Conservation (phyloP, 805 yeast species). For the Blastobotrys terrestris region DNA sequence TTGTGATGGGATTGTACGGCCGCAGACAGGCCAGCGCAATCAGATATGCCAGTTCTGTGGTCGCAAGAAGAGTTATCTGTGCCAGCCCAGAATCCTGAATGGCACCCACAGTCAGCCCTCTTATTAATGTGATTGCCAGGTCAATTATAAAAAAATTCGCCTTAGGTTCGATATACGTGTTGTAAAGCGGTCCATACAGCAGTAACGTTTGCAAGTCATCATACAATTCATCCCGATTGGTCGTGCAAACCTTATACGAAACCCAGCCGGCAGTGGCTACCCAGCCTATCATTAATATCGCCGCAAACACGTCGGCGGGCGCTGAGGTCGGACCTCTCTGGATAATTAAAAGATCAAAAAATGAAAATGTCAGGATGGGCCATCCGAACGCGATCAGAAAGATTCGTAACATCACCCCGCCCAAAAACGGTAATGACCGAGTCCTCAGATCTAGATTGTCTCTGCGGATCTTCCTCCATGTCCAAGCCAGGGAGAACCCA, state of each 20-base stretch:
- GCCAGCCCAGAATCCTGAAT: slow-evolving; percentile 31
- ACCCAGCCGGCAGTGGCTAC: slow-evolving; percentile 16
- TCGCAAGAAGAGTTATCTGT: slow-evolving; percentile 28
- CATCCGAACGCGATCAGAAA: slow-evolving; percentile 23
- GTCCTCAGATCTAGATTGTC: slow-evolving; percentile 16
- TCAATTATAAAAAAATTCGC: slow-evolving; percentile 17
- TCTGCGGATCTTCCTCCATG: slow-evolving; percentile 1
- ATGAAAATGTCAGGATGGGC: slow-evolving; percentile 26
- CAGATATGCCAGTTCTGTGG: slow-evolving; percentile 23
- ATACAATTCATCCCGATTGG: slow-evolving; percentile 21
- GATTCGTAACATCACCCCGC: slow-evolving; percentile 26
- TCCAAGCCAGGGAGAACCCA: slow-evolving; percentile 4
- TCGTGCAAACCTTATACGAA: slow-evolving; percentile 10
- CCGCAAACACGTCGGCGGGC: slow-evolving; percentile 24
- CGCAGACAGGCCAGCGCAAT: slow-evolving; percentile 17
- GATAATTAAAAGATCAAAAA: slow-evolving; percentile 27
- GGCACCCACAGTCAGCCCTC: slow-evolving; percentile 30
- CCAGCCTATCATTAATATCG: slow-evolving; percentile 23
- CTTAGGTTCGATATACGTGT: slow-evolving; percentile 24
- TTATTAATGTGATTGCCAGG: slow-evolving; percentile 19
- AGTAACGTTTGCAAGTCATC: slow-evolving; percentile 25
- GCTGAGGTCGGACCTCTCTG: slow-evolving; percentile 12
- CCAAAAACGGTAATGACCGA: slow-evolving; percentile 20
- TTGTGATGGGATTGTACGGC: slow-evolving; percentile 25
- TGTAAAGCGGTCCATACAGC: slow-evolving; percentile 28